Percentiles rank a stretch among this genome's conserved stretches.
Conservation (phyloP, 2,329 filamentous ascomycete genomes). For the Orbilia brochopaga region DNA sequence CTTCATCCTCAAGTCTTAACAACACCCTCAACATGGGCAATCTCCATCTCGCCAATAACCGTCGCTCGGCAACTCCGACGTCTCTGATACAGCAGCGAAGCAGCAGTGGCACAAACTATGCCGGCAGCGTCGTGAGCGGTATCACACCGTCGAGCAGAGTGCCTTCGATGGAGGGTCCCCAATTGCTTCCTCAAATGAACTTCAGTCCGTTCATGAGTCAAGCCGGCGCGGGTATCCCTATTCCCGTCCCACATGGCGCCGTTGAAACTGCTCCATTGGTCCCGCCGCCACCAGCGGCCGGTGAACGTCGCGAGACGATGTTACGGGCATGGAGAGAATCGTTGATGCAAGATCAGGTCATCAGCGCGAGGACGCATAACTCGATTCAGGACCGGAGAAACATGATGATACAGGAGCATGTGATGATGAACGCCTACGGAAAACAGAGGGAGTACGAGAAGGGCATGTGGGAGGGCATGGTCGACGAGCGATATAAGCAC, state of each 20-base stretch:
- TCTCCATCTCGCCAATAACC: slow-evolving; percentile 1
- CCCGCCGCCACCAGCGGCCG: slow-evolving; percentile 45
- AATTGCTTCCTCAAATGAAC: neutral
- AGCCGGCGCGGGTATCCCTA: slow-evolving; percentile 15
- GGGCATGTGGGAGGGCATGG: slow-evolving; percentile 67
- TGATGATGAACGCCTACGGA: slow-evolving; percentile 64
- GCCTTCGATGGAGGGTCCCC: slow-evolving; percentile 49
- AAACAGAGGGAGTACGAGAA: slow-evolving; percentile 67
- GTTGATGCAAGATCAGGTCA: slow-evolving; percentile 68
- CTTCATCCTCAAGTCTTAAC: slow-evolving; percentile 27
- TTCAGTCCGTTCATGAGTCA: slow-evolving; percentile 22
- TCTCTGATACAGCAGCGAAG: slow-evolving; percentile 30
- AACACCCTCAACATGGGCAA: neutral
- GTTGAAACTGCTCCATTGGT: slow-evolving; percentile 41
- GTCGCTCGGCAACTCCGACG: slow-evolving; percentile 23
- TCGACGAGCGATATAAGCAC: slow-evolving; percentile 77
- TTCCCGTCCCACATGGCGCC: slow-evolving; percentile 42
- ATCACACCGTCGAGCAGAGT: slow-evolving; percentile 47
- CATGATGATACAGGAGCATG: slow-evolving; percentile 69
- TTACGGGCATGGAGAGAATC: slow-evolving; percentile 72
- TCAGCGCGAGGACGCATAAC: slow-evolving; percentile 58
- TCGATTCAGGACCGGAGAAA: slow-evolving; percentile 65
- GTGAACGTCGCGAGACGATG: slow-evolving; percentile 64
- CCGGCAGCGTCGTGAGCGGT: slow-evolving; percentile 33
- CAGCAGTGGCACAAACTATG: slow-evolving; percentile 45